These are phyloP conservation scores for Antrodiella citrinella DNA, from an alignment of 768 basidiomycete genomes.

Conservation along the genomic window DNA sequence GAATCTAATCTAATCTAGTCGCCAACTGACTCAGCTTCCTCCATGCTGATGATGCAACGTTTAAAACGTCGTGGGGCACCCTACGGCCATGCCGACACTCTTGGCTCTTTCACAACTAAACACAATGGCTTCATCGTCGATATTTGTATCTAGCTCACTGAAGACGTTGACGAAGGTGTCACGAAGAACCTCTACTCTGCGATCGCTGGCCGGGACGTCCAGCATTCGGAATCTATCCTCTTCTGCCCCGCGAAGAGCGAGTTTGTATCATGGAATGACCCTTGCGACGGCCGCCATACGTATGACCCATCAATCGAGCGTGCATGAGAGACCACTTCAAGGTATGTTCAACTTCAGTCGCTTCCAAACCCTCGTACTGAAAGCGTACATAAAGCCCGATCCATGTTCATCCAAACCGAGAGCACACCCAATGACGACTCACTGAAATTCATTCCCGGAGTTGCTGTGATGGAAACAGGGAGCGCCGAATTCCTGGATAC, in stretches of 20 bases:
- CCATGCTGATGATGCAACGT: too few species aligned
- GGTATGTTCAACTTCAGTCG: conserved; percentile 8
- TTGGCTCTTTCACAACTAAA: too few species aligned
- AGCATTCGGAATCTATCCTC: conserved; percentile 11
- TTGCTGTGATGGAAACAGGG: conserved; percentile 78
- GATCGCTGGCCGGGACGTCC: not conserved
- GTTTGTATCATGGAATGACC: conserved; percentile 24
- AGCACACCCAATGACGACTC: conserved; percentile 96
- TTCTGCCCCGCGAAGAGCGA: conserved; percentile 9
- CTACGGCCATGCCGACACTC: too few species aligned
- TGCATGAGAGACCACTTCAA: conserved; percentile 13
- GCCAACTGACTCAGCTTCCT: too few species aligned
- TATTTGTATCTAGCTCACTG: not conserved
- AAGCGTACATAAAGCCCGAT: conserved; percentile 44
- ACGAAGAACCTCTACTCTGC: not conserved
- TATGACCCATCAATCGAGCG: not conserved
- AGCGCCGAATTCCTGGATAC: conserved; percentile 94
- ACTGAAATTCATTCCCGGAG: conserved; percentile 95
- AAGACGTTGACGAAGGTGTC: not conserved
- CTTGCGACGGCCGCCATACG: conserved; percentile 27
- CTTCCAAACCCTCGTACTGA: not conserved
- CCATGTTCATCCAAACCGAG: conserved; percentile 99
- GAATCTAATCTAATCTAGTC: too few species aligned
- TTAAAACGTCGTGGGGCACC: too few species aligned
- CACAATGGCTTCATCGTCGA: not conserved